Conservation (phyloP, 1,139 yeast genomes). For the Candida tropicalis region DNA sequence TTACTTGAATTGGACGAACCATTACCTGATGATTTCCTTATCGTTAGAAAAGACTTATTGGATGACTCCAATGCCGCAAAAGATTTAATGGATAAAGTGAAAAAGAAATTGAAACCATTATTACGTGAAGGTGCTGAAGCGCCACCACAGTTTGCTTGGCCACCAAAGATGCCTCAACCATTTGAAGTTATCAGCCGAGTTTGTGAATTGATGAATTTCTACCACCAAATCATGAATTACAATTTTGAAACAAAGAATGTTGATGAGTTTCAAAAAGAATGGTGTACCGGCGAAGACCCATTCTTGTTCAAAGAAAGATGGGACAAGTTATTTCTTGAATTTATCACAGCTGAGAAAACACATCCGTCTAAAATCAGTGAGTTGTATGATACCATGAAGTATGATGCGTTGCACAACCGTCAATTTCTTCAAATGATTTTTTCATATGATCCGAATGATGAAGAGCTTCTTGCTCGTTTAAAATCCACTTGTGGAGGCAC, state of each 20-base stretch:
- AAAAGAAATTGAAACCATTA: slow-evolving; percentile 92
- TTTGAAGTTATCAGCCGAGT: slow-evolving; percentile 90
- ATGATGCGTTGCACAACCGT: slow-evolving; percentile 94
- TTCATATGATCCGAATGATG: slow-evolving; percentile 64
- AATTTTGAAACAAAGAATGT: slow-evolving; percentile 75
- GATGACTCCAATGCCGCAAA: slow-evolving; percentile 99
- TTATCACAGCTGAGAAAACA: slow-evolving; percentile 89
- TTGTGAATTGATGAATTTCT: slow-evolving; percentile 94
- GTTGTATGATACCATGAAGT: slow-evolving; percentile 96
- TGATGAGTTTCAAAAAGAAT: slow-evolving; percentile 66
- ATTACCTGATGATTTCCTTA: slow-evolving; percentile 77
- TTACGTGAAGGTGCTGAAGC: slow-evolving; percentile 96
- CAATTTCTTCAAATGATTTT: slow-evolving; percentile 84
- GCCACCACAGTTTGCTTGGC: slow-evolving; percentile 99
- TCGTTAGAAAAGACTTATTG: slow-evolving; percentile 83
- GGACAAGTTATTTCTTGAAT: slow-evolving; percentile 95
- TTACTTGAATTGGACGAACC: slow-evolving; percentile 70
- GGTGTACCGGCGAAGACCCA: slow-evolving; percentile 99
- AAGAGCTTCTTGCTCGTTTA: slow-evolving; percentile 40
- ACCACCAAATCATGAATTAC: slow-evolving; percentile 79
- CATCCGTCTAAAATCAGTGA: slow-evolving; percentile 98
- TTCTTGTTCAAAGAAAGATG: slow-evolving; percentile 89
- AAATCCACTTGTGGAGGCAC: slow-evolving; percentile 51
- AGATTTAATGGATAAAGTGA: slow-evolving; percentile 96
- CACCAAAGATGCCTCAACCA: slow-evolving; percentile 97